A percentile compares a stretch with the other conserved stretches of the same genome.
Conservation (phyloP, 2,329 filamentous ascomycete species). For the Cladosporium cucumerinum region DNA sequence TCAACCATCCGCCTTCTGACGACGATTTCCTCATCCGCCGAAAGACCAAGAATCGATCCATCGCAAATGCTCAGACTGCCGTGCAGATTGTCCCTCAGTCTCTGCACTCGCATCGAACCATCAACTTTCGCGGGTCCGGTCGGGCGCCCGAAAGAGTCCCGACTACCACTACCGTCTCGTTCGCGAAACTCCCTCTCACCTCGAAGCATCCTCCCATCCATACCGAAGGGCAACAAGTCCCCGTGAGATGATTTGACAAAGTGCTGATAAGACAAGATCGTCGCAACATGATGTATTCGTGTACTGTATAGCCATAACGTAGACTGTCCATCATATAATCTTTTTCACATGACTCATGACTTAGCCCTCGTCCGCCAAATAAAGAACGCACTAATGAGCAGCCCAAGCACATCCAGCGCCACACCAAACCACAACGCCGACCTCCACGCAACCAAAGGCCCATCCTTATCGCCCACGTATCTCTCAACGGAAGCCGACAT, state of each 20-base stretch:
- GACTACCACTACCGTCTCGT: not conserved
- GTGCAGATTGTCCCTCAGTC: not conserved
- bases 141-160: not conserved
- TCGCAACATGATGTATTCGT: not conserved
- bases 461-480: constrained; percentile 38
- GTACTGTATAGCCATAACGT: not conserved
- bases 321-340: not conserved
- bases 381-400: constrained; percentile 28
- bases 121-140: not conserved
- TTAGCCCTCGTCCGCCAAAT: constrained; percentile 16
- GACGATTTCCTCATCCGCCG: not conserved
- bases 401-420: constrained; percentile 30
- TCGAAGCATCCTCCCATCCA: not conserved
- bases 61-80: not conserved
- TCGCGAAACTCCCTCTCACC: not conserved
- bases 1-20: not conserved
- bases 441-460: constrained; percentile 33
- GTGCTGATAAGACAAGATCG: not conserved
- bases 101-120: not conserved
- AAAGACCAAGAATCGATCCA: not conserved
- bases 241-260: too few species aligned
- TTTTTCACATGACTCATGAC: not conserved
- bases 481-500: constrained; percentile 60
- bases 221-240: too few species aligned
- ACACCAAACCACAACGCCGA: constrained; percentile 42